Conservation (phyloP, 2,329 filamentous ascomycete species). For the Colletotrichum musae region DNA sequence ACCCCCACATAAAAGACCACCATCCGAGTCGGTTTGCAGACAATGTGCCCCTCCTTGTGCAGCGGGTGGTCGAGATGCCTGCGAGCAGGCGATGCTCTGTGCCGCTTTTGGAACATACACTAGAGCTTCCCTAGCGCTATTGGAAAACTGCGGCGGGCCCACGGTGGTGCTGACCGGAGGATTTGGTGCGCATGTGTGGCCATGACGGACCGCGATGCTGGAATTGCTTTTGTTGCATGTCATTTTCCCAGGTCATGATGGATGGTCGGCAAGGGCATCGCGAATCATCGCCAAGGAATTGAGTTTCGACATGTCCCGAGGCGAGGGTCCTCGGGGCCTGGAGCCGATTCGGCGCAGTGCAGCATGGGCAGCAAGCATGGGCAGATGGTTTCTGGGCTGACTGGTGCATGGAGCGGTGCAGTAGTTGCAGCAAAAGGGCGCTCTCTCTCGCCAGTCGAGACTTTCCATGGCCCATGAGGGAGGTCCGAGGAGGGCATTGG, state of each 20-base stretch:
- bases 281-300: not conserved
- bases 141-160: slow-evolving; percentile 13
- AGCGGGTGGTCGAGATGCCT: slow-evolving; percentile 29
- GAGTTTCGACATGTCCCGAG: not conserved
- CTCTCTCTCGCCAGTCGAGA: slow-evolving; percentile 2
- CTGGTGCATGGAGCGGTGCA: not conserved
- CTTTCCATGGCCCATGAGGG: not conserved
- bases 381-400: not conserved
- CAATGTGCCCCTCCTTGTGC: not conserved
- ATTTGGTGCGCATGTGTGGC: slow-evolving; percentile 11
- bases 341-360: not conserved
- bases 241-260: not conserved
- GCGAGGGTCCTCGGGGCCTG: not conserved
- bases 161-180: slow-evolving; percentile 5
- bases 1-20: slow-evolving; percentile 23
- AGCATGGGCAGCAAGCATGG: not conserved
- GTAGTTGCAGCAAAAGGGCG: slow-evolving; percentile 3
- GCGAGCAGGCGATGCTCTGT: slow-evolving; percentile 25
- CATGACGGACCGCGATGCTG: not conserved
- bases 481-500: not conserved
- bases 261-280: slow-evolving; percentile 15
- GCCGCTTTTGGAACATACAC: slow-evolving; percentile 9
- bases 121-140: slow-evolving; percentile 30
- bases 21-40: not conserved
- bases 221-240: slow-evolving; percentile 17